phyloP scores from a whole-genome alignment of 495 filamentous ascomycete genomes.

The Halenospora varia region DNA sequence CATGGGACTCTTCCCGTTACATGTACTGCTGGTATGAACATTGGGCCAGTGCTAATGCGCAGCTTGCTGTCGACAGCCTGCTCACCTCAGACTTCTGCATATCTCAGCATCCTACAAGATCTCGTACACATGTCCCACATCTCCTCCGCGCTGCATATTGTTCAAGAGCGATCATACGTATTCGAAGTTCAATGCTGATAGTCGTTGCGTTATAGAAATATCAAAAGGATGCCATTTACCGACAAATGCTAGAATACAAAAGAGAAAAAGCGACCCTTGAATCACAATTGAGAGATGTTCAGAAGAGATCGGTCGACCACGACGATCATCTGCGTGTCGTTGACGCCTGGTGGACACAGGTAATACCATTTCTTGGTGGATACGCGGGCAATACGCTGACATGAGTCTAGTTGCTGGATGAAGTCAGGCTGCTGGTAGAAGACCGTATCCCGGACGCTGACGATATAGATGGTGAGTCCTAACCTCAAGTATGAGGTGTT shows the following conservation, averaged over 20 bases:
- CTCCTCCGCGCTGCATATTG: too few relatives aligned
- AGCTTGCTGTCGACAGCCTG: constrained; percentile 42
- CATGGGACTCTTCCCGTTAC: constrained; percentile 8
- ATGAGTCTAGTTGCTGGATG: constrained; percentile 68
- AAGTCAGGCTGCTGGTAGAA: constrained; percentile 67
- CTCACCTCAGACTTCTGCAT: constrained; percentile 27
- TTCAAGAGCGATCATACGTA: too few relatives aligned
- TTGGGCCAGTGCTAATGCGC: constrained; percentile 43
- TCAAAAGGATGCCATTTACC: constrained; percentile 95
- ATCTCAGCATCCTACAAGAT: constrained; percentile 11
- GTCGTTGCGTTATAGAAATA: constrained; percentile 59
- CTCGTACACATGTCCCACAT: constrained; percentile 9
- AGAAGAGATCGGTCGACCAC: constrained; percentile 71
- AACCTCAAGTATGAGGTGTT: constrained; percentile 20
- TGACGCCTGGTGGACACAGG: constrained; percentile 90
- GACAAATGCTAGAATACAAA: constrained; percentile 97
- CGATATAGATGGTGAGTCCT: constrained; percentile 53
- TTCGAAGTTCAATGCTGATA: constrained; percentile 17
- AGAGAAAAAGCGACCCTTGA: constrained; percentile 79
- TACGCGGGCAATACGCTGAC: constrained; percentile 28
- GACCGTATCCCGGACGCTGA: constrained; percentile 35
- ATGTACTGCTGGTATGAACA: constrained; percentile 28
- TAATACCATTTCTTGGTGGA: constrained; percentile 38
- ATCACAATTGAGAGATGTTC: constrained; percentile 65
- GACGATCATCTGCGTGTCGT: constrained; percentile 88